Evolutionary conservation across 371 early-diverging fungal species (phyloP).

Genomic region (Apophysomyces sp.): DNA sequence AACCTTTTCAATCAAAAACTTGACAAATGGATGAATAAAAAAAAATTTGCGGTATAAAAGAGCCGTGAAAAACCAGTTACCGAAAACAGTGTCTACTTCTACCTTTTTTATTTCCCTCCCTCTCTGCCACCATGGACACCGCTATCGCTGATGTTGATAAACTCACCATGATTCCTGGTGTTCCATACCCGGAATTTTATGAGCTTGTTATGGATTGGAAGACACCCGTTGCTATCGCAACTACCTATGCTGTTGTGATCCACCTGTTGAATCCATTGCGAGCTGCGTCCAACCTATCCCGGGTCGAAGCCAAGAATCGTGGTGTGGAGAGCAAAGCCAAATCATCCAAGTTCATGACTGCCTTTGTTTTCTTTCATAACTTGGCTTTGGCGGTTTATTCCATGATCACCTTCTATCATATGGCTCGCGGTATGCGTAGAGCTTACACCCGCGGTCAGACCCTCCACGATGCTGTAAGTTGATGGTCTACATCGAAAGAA

Average conservation of each 20-base stretch:
- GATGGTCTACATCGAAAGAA: neutral
- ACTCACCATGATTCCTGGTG: slow-evolving; percentile 41
- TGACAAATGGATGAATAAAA: neutral
- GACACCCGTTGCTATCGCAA: slow-evolving; percentile 63
- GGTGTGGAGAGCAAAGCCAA: slow-evolving; percentile 28
- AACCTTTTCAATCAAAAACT: neutral
- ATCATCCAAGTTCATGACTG: slow-evolving; percentile 57
- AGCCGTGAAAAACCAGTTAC: neutral
- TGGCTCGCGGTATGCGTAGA: slow-evolving; percentile 56
- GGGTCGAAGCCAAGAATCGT: slow-evolving; percentile 51
- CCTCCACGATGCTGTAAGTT: slow-evolving; percentile 53
- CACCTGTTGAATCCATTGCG: slow-evolving; percentile 61
- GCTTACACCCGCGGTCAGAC: slow-evolving; percentile 37
- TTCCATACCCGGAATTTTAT: slow-evolving; percentile 65
- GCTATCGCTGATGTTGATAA: slow-evolving; percentile 23
- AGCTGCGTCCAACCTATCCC: slow-evolving; percentile 42
- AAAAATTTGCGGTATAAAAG: neutral
- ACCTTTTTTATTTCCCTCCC: neutral
- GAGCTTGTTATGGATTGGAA: slow-evolving; percentile 77
- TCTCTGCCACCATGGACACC: slow-evolving; percentile 1
- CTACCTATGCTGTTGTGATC: slow-evolving; percentile 35
- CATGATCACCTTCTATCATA: slow-evolving; percentile 64
- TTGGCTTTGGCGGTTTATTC: slow-evolving; percentile 69
- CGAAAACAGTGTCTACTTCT: neutral
- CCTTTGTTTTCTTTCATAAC: slow-evolving; percentile 71